Base-by-base conservation (phyloP, 2,329 filamentous ascomycete species). In the Pseudogymnoascus sp. region DNA sequence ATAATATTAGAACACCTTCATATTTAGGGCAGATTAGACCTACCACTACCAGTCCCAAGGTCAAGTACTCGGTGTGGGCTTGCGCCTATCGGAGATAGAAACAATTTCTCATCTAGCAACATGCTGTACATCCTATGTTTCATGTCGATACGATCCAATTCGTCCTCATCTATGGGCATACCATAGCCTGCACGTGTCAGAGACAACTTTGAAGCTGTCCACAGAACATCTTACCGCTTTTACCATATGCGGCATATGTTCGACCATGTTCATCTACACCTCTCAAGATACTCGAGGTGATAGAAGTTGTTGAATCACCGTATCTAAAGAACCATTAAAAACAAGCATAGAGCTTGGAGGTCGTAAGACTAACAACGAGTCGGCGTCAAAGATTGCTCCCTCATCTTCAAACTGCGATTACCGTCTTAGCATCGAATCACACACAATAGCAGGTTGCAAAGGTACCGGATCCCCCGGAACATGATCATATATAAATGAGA, bases 131-230 rank as follows among this genome's bases (percentile, higher is more conserved):
- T 75, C 5, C 69, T 68, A 65, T 78, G 76, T 12, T 72, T 72
- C 69, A 78, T 71, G 63, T 78, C 75, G 18, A 78, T 77, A 8
- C 77, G 71, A 61, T 77, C 76, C 21, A 77, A 68, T 63, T 78
- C 77, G 8, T 67, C 66, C 46, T 76, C 75, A 43, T 78, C 76
- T 70, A 77, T 78, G 11, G 76, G 77, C 16, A 78, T 66, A 3
- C 74, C 74, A 65, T 77, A 76, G 62, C 77, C 75, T 76, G 59
- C 14, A 25, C 11, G 6, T 49, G 21, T 49, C 12, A 49, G 42
- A 25, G 8, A 5, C 12, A 5, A 49, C 12, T 2, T 11, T n/a
- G 42, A 28, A 1, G 12, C 42, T 25, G 21, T 14, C 42, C 18
- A 21, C 16, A 16, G 16, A 16, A 16, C 42, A 3, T 25, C 46